These are phyloP conservation scores for Globisporangium orthogonon DNA, from an alignment of 352 stramenopile species.

Conservation along the genomic window DNA sequence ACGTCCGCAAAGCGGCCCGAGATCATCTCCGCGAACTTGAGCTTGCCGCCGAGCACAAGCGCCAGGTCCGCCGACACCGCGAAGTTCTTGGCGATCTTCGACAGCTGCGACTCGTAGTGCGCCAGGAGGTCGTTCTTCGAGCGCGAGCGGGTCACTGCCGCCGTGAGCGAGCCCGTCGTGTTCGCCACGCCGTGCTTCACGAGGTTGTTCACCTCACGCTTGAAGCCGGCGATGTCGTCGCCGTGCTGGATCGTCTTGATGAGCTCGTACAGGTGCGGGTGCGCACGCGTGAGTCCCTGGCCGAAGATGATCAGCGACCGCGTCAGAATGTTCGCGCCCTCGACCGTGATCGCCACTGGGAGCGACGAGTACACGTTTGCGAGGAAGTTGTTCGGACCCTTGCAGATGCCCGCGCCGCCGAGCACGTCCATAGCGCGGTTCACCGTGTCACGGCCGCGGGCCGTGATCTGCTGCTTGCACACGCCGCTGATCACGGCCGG, in stretches of 20 bases:
- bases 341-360: slow-evolving; percentile 96
- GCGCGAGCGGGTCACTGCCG: slow-evolving; percentile 88
- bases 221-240: slow-evolving; percentile 91
- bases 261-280: slow-evolving; percentile 97
- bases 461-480: slow-evolving; percentile 99
- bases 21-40: slow-evolving; percentile 99
- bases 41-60: slow-evolving; percentile 94
- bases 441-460: slow-evolving; percentile 92
- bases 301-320: slow-evolving; percentile 97
- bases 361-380: slow-evolving; percentile 95
- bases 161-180: slow-evolving; percentile 84
- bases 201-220: slow-evolving; percentile 93
- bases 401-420: slow-evolving; percentile 95
- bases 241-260: slow-evolving; percentile 95
- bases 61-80: slow-evolving; percentile 93
- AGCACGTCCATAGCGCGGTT: slow-evolving; percentile 97
- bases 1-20: slow-evolving; percentile 96
- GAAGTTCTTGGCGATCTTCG: slow-evolving; percentile 96
- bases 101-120: slow-evolving; percentile 97
- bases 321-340: slow-evolving; percentile 98
- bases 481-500: slow-evolving; percentile 97
- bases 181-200: slow-evolving; percentile 92
- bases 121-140: slow-evolving; percentile 90
- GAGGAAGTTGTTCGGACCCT: slow-evolving; percentile 95
- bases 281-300: slow-evolving; percentile 95